Evolutionary conservation across 1,139 yeast species (phyloP), one percentile per base, ranked within the genome.

Genomic region (Geotrichum restrictum): DNA sequence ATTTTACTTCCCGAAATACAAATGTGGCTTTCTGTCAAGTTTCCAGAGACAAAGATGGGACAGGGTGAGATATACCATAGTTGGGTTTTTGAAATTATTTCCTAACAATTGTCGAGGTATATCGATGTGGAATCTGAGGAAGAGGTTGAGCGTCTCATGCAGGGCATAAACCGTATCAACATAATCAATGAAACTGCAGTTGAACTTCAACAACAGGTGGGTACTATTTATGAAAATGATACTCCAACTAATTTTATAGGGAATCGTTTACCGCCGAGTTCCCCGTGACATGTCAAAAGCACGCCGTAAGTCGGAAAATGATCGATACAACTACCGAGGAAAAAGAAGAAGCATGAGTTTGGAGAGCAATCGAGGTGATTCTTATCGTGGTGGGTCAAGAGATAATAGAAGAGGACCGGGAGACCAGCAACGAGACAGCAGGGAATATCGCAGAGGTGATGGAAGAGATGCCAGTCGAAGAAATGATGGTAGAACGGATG

Each of bases 41-140:
- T 36, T 59, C 64, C 18, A 59, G 64, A 14, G 53, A 55, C 41
- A 59, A 65, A 10, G 70, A 65, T 45, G 67, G 67, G 44, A 61
- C 64, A 27, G 71, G 64, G 47, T 34, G 16, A 37, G 32, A 14
- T 2, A 7, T 37, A 29, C 18, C 18, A 13, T 38, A n/a, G n/a
- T n/a, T n/a, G n/a, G n/a, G 29, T 13, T 11, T 19, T 19, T 8
- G 14, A 8, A 22, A 18, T 8, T 22, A 11, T 2, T 18, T 32
- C 14, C 36, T 39, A 31, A 14, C 29, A 39, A 39, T 22, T 93
- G 69, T 84, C 84, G 59, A 78, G 51, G 14, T 47, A 31, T 40
- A 33, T 88, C 62, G 96, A 88, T 72, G 86, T 88, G 65, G 77
- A 80, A 53, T 73, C 85, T 54, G 83, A 80, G 64, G 95, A 85